A percentile compares a stretch with the other conserved stretches of the same genome.
These are phyloP conservation scores for Cornus suecica DNA, from an alignment of 148 eudicot genomes.

Conservation along the genomic window DNA sequence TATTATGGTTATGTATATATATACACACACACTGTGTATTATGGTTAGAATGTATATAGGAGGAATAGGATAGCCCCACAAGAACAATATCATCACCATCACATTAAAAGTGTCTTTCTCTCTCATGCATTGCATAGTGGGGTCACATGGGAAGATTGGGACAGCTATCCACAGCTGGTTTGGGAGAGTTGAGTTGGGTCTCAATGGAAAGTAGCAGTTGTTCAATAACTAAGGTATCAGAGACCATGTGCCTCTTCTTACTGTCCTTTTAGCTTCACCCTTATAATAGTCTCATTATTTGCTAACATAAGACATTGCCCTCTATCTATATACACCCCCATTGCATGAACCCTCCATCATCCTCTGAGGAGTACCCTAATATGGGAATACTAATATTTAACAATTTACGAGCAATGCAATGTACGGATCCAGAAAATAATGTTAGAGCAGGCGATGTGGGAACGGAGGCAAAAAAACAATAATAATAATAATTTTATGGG, in stretches of 20 bases:
- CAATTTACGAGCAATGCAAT: not conserved
- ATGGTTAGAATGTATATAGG: not conserved
- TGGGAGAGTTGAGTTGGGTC: conserved; percentile 30
- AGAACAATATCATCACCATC: conserved; percentile 19
- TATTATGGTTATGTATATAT: conserved; percentile 12
- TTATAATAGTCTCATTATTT: conserved; percentile 10
- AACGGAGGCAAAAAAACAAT: too few species aligned
- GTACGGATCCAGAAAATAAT: too few species aligned
- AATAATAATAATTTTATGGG: too few species aligned
- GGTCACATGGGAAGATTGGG: conserved; percentile 56
- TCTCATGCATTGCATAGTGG: conserved; percentile 21
- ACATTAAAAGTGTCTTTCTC: not conserved
- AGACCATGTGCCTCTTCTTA: conserved; percentile 44
- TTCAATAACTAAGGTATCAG: conserved; percentile 35
- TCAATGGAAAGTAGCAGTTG: conserved; percentile 29
- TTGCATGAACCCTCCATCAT: not conserved
- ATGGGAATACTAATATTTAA: not conserved
- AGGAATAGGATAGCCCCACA: conserved; percentile 24
- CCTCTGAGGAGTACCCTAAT: not conserved
- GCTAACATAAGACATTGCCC: not conserved
- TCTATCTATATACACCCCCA: not conserved
- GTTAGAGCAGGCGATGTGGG: too few species aligned
- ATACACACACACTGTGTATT: not conserved
- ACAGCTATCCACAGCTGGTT: conserved; percentile 48
- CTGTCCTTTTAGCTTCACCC: conserved; percentile 13